phyloP scores from a whole-genome alignment of 139 green algal species.

The Chlamydomonas applanata region DNA sequence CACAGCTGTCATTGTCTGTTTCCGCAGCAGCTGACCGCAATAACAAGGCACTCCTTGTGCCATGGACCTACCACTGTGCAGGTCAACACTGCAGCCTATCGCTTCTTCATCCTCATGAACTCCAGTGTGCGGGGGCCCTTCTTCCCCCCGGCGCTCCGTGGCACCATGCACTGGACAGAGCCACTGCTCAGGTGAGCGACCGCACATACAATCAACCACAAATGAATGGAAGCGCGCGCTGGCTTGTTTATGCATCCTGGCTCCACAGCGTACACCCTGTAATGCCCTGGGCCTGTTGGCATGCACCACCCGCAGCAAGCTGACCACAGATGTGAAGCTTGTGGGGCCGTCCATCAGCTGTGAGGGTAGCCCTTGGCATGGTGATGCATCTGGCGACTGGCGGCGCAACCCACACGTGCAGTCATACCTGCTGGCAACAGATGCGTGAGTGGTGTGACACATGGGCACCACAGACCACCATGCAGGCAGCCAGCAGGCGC shows the following conservation, averaged over 20 bases:
- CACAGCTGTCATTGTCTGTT: too few relatives aligned
- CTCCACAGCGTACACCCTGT: too few relatives aligned
- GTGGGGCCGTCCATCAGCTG: conserved; percentile 76
- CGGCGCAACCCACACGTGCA: conserved; percentile 75
- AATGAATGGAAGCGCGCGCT: too few relatives aligned
- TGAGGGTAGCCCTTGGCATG: conserved; percentile 61
- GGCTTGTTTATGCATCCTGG: too few relatives aligned
- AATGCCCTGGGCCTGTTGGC: too few relatives aligned
- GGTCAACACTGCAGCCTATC: not conserved
- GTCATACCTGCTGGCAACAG: conserved; percentile 71
- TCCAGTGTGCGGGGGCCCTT: conserved; percentile 67
- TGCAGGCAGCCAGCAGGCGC: too few relatives aligned
- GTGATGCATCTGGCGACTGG: conserved; percentile 56
- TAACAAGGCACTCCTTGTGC: too few relatives aligned
- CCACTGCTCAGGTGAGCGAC: conserved; percentile 38
- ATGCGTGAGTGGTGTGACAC: conserved; percentile 36
- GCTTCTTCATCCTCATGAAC: conserved; percentile 78
- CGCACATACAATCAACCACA: too few relatives aligned
- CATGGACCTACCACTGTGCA: too few relatives aligned
- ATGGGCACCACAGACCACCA: too few relatives aligned
- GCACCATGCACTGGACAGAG: conserved; percentile 56
- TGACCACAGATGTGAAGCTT: conserved; percentile 58
- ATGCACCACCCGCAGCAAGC: too few relatives aligned
- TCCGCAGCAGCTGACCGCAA: too few relatives aligned
- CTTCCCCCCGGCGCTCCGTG: conserved; percentile 29